Evolutionary conservation across 768 basidiomycete species (phyloP).

Genomic region (Amanita pallidorosea): DNA sequence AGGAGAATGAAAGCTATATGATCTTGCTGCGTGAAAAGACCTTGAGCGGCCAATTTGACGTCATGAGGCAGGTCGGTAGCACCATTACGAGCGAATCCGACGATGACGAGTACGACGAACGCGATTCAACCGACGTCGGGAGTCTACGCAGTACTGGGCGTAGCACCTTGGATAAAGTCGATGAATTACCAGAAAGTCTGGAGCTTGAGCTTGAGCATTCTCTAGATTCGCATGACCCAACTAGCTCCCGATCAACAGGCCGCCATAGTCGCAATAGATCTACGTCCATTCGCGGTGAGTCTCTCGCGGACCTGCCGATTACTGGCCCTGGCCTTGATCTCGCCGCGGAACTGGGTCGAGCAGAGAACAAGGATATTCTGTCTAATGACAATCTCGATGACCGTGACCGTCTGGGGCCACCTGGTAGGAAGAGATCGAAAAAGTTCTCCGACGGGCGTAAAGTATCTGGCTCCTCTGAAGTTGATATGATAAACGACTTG

Average conservation of each 20-base stretch:
- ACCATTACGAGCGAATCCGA: slow-evolving; percentile 24
- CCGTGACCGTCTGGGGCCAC: slow-evolving; percentile 32
- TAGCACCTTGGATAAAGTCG: slow-evolving; percentile 53
- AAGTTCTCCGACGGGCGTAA: slow-evolving; percentile 31
- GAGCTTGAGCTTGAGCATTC: slow-evolving; percentile 28
- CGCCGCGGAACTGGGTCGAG: slow-evolving; percentile 85
- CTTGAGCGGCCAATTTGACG: slow-evolving; percentile 77
- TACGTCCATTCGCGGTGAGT: slow-evolving; percentile 56
- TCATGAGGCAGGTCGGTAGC: slow-evolving; percentile 56
- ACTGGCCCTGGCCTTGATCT: slow-evolving; percentile 85
- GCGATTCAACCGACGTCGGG: slow-evolving; percentile 35
- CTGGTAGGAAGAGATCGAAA: slow-evolving; percentile 40
- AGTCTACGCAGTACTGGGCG: slow-evolving; percentile 47
- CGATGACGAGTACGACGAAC: slow-evolving; percentile 28
- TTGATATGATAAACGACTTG: slow-evolving; percentile 46
- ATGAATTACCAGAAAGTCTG: slow-evolving; percentile 38
- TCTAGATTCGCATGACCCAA: slow-evolving; percentile 23
- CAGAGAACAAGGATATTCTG: slow-evolving; percentile 78
- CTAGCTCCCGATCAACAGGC: slow-evolving; percentile 28
- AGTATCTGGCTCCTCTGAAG: slow-evolving; percentile 22
- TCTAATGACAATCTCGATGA: slow-evolving; percentile 44
- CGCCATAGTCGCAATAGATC: slow-evolving; percentile 40
- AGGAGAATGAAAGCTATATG: slow-evolving; percentile 97
- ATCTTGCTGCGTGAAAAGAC: slow-evolving; percentile 88
- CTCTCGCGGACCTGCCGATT: slow-evolving; percentile 78